These are phyloP conservation scores for Ochetophila trinervis DNA, from an alignment of 306 rosid genomes.

Conservation along the genomic window DNA sequence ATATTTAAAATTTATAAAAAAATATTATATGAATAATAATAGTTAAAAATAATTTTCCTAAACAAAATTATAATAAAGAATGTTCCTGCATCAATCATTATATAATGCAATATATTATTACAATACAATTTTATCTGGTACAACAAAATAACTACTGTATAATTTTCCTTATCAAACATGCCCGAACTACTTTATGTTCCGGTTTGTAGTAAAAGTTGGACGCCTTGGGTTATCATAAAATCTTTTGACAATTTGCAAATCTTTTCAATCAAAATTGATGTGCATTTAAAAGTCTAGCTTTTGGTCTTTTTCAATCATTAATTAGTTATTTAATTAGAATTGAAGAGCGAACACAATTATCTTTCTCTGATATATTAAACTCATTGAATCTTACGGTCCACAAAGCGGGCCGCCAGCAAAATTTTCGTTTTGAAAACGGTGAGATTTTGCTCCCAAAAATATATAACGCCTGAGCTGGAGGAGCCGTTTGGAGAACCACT, in stretches of 20 bases:
- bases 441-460: conserved; percentile 3
- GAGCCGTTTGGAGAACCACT: neutral
- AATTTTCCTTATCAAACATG: no score
- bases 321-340: neutral
- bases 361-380: neutral
- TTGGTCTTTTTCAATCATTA: neutral
- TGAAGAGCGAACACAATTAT: no score
- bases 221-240: no score
- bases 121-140: no score
- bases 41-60: no score
- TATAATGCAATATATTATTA: no score
- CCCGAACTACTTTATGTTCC: no score
- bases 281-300: neutral
- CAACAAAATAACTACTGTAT: no score
- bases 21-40: no score
- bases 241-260: conserved; percentile 5
- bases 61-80: no score
- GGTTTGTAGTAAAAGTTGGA: neutral
- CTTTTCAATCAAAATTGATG: neutral
- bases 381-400: neutral
- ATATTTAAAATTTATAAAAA: no score
- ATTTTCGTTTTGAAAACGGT: conserved; percentile 5
- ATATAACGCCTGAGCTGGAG: neutral
- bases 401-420: conserved; percentile 11
- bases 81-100: no score